phyloP scores from a whole-genome alignment of 768 basidiomycete genomes.

The Serendipita sp. region DNA sequence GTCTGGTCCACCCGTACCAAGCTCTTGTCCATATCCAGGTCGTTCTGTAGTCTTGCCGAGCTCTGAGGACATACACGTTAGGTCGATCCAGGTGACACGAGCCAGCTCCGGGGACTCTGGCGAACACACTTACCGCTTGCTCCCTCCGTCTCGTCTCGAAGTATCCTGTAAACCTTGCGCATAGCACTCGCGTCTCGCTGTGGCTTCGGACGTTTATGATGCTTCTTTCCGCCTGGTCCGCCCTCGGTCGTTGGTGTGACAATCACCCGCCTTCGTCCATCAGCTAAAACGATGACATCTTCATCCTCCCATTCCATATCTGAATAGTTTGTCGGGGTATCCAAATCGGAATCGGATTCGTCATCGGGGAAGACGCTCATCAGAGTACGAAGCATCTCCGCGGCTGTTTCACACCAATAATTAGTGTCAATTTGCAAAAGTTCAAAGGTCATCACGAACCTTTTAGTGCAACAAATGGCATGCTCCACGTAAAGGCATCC shows the following conservation, averaged over 20 bases:
- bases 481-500: constrained; percentile 95
- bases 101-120: too few species aligned
- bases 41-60: neutral
- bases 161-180: neutral
- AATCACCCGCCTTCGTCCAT: neutral
- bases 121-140: neutral
- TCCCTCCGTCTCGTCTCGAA: neutral
- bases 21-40: neutral
- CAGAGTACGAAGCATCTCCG: neutral
- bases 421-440: neutral
- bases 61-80: neutral
- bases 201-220: neutral
- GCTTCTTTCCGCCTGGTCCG: neutral
- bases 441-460: constrained; percentile 34
- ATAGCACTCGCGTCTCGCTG: neutral
- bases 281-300: neutral
- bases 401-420: neutral
- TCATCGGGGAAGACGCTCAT: neutral
- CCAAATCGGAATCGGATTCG: neutral
- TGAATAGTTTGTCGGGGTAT: neutral
- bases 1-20: neutral
- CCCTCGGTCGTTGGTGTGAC: neutral
- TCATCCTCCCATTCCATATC: neutral
- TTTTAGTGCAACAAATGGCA: constrained; percentile 94
- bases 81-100: neutral